Evolutionary conservation across 2,329 filamentous ascomycete genomes (phyloP).

Genomic region (Botrytis pseudocinerea): DNA sequence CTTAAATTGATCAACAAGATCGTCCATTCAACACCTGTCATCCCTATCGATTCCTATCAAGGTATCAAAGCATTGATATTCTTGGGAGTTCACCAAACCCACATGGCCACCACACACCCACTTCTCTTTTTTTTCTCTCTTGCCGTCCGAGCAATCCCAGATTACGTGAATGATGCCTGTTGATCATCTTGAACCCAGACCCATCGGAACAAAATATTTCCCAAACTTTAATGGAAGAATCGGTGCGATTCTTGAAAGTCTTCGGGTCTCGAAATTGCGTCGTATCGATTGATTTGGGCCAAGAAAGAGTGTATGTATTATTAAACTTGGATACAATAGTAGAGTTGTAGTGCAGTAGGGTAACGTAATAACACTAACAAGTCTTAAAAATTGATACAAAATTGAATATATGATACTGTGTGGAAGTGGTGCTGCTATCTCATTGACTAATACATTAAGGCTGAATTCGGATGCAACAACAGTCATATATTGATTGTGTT

Average conservation of each 20-base stretch:
- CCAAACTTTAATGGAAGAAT: neutral
- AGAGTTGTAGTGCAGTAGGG: neutral
- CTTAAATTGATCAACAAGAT: slow-evolving; percentile 18
- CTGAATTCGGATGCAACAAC: neutral
- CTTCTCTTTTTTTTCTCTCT: neutral
- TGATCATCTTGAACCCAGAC: neutral
- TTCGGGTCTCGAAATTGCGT: neutral
- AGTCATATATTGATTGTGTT: neutral
- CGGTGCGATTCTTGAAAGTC: neutral
- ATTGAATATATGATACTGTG: neutral
- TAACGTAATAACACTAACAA: neutral
- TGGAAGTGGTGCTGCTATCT: neutral
- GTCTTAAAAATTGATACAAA: neutral
- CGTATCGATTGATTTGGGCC: neutral
- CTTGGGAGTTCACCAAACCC: slow-evolving; percentile 1
- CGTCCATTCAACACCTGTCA: slow-evolving; percentile 11
- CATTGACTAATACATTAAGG: neutral
- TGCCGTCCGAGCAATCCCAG: slow-evolving; percentile 2
- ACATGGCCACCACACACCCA: neutral
- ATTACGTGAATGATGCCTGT: neutral
- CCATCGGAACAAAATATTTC: neutral
- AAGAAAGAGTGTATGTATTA: neutral
- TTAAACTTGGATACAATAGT: neutral
- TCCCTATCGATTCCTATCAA: neutral
- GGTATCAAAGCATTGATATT: neutral